phyloP scores from a whole-genome alignment of 257 asterid genomes.

The Solanum peruvianum region DNA sequence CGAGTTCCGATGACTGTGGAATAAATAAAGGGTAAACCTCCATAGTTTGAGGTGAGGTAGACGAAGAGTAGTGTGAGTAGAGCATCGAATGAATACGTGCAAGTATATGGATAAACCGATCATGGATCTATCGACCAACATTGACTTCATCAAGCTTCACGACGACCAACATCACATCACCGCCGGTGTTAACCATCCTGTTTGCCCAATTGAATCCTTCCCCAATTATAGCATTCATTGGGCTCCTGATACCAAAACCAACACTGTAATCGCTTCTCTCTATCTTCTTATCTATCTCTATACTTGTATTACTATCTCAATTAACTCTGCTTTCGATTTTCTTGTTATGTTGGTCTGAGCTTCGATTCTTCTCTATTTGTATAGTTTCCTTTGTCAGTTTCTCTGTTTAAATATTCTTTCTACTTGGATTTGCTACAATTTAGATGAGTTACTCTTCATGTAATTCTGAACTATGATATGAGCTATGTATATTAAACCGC shows the following conservation, averaged over 20 bases:
- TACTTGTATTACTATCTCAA: neutral
- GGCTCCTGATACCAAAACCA: constrained; percentile 48
- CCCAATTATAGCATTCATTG: constrained; percentile 30
- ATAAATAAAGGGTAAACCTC: neutral
- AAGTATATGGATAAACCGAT: constrained; percentile 92
- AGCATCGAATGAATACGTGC: constrained; percentile 54
- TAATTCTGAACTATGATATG: neutral
- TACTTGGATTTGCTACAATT: neutral
- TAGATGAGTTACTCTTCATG: neutral
- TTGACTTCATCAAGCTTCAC: constrained; percentile 61
- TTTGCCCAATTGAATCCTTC: constrained; percentile 24
- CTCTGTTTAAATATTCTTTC: neutral
- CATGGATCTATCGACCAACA: constrained; percentile 72
- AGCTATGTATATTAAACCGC: neutral
- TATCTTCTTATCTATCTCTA: neutral
- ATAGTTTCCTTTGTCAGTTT: neutral
- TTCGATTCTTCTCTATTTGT: neutral
- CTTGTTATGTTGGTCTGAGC: neutral
- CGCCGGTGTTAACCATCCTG: constrained; percentile 33
- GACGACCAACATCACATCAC: constrained; percentile 8
- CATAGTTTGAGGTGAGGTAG: neutral
- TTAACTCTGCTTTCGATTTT: neutral
- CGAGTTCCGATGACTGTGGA: neutral
- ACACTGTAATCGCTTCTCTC: constrained; percentile 7
- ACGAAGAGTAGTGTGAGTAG: neutral